Evolutionary conservation across 306 rosid species (phyloP).

Genomic region (Vigna hirtella): DNA sequence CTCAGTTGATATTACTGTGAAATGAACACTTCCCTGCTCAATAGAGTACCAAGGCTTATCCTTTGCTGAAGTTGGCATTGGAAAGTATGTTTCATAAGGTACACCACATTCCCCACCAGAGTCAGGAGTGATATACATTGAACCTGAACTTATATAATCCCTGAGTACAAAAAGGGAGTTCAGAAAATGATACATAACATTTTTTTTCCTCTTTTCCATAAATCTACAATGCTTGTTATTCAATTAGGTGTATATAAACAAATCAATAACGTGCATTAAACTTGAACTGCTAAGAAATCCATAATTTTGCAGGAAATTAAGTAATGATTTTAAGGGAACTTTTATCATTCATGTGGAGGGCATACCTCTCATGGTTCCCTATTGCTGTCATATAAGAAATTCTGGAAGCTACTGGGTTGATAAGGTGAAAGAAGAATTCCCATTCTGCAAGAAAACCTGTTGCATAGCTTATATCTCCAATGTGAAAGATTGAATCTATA

Average conservation of each 20-base stretch:
- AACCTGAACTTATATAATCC: constrained; percentile 70
- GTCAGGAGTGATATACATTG: constrained; percentile 65
- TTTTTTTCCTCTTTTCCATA: too few relatives aligned
- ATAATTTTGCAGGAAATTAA: background rate
- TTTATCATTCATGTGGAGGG: background rate
- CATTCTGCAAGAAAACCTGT: constrained; percentile 90
- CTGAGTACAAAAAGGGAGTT: constrained; percentile 43
- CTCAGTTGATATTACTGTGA: constrained; percentile 86
- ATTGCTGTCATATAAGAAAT: constrained; percentile 63
- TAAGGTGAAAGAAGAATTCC: constrained; percentile 82
- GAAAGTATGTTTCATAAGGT: constrained; percentile 87
- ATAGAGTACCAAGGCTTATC: constrained; percentile 96
- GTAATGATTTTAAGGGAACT: background rate
- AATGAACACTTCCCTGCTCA: constrained; percentile 80
- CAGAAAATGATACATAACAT: background rate
- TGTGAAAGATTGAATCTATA: constrained; percentile 64
- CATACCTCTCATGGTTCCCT: constrained; percentile 83
- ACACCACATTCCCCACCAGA: constrained; percentile 98
- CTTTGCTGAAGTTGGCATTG: constrained; percentile 75
- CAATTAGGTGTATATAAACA: too few relatives aligned
- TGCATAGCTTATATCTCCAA: constrained; percentile 95
- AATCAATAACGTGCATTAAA: too few relatives aligned
- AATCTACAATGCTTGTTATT: too few relatives aligned
- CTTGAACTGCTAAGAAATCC: too few relatives aligned
- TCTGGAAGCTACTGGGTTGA: constrained; percentile 70